Evolutionary conservation across 129 eudicot species (phyloP).

Genomic region (Flaveria linearis): DNA sequence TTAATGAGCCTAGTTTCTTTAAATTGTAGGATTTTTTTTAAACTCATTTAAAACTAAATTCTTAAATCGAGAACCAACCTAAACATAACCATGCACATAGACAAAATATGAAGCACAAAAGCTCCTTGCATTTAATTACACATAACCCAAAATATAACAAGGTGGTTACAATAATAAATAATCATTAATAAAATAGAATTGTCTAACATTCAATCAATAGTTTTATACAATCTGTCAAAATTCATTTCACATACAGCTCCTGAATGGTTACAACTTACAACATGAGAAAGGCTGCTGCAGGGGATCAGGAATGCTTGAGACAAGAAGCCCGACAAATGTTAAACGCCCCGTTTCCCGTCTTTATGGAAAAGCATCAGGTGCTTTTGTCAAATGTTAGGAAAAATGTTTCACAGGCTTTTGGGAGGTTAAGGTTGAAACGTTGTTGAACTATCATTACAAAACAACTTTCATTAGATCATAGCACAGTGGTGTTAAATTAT

Average conservation of each 20-base stretch:
- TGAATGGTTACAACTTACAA: constrained; percentile 36
- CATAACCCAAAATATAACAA: background rate
- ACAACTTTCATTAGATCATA: constrained; percentile 15
- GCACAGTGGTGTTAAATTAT: background rate
- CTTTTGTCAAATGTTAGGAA: constrained; percentile 36
- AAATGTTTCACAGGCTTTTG: constrained; percentile 49
- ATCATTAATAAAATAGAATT: background rate
- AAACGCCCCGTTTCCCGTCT: constrained; percentile 34
- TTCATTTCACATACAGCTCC: constrained; percentile 26
- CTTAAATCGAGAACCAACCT: too few species aligned
- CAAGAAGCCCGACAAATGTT: constrained; percentile 20
- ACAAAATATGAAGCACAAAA: too few species aligned
- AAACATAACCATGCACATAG: background rate
- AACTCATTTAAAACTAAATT: too few species aligned
- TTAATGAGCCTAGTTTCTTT: too few species aligned
- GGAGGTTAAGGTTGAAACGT: constrained; percentile 64
- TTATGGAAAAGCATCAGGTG: constrained; percentile 27
- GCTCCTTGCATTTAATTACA: background rate
- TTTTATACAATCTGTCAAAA: constrained; percentile 28
- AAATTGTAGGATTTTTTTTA: too few species aligned
- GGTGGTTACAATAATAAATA: background rate
- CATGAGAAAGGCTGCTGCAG: constrained; percentile 21
- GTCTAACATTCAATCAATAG: constrained; percentile 13
- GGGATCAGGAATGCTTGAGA: constrained; percentile 1
- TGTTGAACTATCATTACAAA: constrained; percentile 62